Evolutionary conservation across 2,329 filamentous ascomycete species (phyloP).

Genomic region (Triangularia verruculosa): DNA sequence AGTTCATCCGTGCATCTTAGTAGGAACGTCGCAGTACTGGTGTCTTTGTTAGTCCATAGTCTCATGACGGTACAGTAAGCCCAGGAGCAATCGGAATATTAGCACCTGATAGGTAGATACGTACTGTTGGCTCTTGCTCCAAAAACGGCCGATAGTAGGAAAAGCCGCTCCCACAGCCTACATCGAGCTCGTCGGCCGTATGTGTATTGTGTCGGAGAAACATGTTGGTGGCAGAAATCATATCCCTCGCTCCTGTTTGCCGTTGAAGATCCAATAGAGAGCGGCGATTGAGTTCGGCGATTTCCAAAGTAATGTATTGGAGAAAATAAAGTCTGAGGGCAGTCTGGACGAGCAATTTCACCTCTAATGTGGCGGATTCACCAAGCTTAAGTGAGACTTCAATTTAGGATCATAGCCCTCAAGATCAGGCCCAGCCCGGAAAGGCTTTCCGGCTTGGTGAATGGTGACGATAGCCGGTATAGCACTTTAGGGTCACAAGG

Average conservation of each 20-base stretch:
- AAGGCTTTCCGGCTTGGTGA: too few relatives aligned
- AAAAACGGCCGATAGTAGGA: background rate
- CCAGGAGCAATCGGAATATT: background rate
- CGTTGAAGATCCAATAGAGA: background rate
- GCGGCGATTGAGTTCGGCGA: too few relatives aligned
- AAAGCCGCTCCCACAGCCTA: background rate
- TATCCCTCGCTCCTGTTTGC: background rate
- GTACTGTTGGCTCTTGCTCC: background rate
- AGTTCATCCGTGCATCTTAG: background rate
- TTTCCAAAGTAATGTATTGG: too few relatives aligned
- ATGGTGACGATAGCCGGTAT: too few relatives aligned
- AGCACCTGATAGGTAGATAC: too few relatives aligned
- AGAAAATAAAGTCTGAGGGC: too few relatives aligned
- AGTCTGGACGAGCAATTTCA: too few relatives aligned
- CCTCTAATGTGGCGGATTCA: too few relatives aligned
- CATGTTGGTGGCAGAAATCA: background rate
- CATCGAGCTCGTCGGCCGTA: background rate
- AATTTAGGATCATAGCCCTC: too few relatives aligned
- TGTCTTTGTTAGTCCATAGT: background rate
- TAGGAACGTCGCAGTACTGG: background rate
- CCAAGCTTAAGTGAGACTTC: too few relatives aligned
- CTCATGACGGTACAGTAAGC: background rate
- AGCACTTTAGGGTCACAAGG: too few relatives aligned
- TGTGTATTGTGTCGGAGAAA: background rate
- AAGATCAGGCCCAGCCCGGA: too few relatives aligned